Conservation (phyloP, 108 stramenopile genomes). For the Fragilaria radians region DNA sequence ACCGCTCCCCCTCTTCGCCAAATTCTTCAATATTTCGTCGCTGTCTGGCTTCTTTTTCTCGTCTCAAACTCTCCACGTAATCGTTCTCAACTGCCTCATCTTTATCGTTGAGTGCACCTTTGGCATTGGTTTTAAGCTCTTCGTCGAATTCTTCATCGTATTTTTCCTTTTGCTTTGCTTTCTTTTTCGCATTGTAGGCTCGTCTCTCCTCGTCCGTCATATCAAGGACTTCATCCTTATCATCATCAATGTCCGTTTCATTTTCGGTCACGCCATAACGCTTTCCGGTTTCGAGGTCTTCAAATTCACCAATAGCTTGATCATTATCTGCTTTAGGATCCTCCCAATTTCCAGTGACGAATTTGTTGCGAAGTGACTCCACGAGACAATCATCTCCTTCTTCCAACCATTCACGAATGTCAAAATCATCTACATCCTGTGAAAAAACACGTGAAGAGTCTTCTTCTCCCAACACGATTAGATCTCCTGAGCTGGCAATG, state of each 20-base stretch:
- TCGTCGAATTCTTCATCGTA: constrained; percentile 86
- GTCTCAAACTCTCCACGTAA: constrained; percentile 68
- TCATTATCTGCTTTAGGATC: constrained; percentile 32
- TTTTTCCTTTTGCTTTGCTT: constrained; percentile 61
- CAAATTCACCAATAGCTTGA: constrained; percentile 84
- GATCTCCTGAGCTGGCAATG: neutral
- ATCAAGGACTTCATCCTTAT: constrained; percentile 40
- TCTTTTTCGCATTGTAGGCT: constrained; percentile 71
- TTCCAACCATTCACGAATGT: constrained; percentile 57
- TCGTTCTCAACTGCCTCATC: constrained; percentile 78
- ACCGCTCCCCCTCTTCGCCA: constrained; percentile 76
- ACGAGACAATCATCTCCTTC: constrained; percentile 74
- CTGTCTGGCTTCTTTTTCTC: constrained; percentile 74
- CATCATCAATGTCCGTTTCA: constrained; percentile 42
- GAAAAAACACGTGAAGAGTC: constrained; percentile 47
- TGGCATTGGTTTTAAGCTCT: constrained; percentile 61
- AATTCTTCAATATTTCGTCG: constrained; percentile 86
- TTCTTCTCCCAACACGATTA: constrained; percentile 40
- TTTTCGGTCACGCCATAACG: constrained; percentile 45
- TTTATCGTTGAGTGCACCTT: constrained; percentile 25
- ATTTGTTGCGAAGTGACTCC: constrained; percentile 81
- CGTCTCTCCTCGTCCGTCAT: constrained; percentile 87
- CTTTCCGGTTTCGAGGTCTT: constrained; percentile 90
- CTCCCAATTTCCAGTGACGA: constrained; percentile 96
- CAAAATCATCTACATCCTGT: constrained; percentile 25